Percentiles rank a stretch among this genome's conserved stretches.
Evolutionary conservation across 495 filamentous ascomycete species (phyloP).

Genomic region (Lasiosphaeris hirsuta): DNA sequence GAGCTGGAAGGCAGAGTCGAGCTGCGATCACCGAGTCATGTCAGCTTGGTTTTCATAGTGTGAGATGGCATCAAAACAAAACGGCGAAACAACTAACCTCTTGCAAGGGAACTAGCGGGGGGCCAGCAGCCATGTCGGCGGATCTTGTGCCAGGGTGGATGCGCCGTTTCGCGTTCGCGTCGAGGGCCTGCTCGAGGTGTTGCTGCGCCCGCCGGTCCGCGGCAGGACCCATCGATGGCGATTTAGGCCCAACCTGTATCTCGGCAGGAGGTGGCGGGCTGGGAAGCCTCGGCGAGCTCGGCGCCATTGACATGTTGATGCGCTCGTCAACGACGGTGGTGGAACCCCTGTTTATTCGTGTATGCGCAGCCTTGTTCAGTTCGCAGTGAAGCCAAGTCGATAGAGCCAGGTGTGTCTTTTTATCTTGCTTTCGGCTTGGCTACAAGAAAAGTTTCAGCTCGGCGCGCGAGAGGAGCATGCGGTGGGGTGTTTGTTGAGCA

Average conservation of each 20-base stretch:
- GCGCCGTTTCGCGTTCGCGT: constrained; percentile 63
- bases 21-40: constrained; percentile 40
- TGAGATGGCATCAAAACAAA: background rate
- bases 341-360: background rate
- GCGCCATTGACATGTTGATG: constrained; percentile 56
- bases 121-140: constrained; percentile 85
- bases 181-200: constrained; percentile 53
- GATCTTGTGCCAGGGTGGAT: constrained; percentile 91
- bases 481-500: too few species aligned
- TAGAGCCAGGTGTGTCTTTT: too few species aligned
- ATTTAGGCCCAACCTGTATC: constrained; percentile 83
- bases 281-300: constrained; percentile 80
- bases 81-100: constrained; percentile 56
- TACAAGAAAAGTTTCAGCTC: too few species aligned
- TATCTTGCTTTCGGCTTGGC: too few species aligned
- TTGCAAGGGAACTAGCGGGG: constrained; percentile 76
- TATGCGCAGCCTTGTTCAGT: too few species aligned
- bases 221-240: constrained; percentile 61
- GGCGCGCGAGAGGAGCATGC: too few species aligned
- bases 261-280: constrained; percentile 87
- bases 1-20: constrained; percentile 96
- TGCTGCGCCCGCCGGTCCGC: constrained; percentile 51
- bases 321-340: background rate
- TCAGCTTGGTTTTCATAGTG: constrained; percentile 5
- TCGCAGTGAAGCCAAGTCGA: too few species aligned